Percentiles rank a stretch among this genome's conserved stretches.
Evolutionary conservation across 306 rosid genomes (phyloP).

Genomic region (Cicer yamashitae): DNA sequence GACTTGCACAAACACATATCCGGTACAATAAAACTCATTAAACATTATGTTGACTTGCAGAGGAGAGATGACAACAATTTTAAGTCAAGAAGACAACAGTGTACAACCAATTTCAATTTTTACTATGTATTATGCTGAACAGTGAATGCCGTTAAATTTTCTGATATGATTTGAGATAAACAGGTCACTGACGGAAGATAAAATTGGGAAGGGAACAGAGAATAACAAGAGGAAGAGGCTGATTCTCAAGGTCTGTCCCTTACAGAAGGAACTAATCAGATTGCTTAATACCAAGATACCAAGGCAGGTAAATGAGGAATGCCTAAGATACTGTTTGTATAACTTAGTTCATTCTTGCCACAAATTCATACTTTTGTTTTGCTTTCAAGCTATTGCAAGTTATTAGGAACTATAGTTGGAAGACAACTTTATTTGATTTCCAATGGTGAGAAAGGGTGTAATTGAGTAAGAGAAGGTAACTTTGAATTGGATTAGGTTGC

Average conservation of each 20-base stretch:
- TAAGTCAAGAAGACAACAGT: neutral
- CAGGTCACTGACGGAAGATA: neutral
- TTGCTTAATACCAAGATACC: conserved; percentile 7
- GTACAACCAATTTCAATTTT: neutral
- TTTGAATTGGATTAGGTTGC: conserved; percentile 11
- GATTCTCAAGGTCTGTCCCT: neutral
- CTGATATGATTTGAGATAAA: neutral
- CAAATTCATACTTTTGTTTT: conserved; percentile 26
- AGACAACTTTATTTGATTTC: conserved; percentile 25
- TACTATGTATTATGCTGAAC: neutral
- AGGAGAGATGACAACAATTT: conserved; percentile 9
- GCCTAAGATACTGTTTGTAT: neutral
- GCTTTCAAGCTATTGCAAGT: conserved; percentile 21
- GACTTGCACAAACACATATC: neutral
- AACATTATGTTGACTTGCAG: neutral
- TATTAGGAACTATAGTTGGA: conserved; percentile 3
- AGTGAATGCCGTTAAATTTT: neutral
- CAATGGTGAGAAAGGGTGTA: conserved; percentile 9
- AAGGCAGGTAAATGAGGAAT: conserved; percentile 31
- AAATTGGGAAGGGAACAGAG: conserved; percentile 32
- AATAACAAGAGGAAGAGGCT: conserved; percentile 13
- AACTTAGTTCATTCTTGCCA: conserved; percentile 32
- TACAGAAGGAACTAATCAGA: neutral
- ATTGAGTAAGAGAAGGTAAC: conserved; percentile 6
- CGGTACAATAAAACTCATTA: neutral